phyloP scores from a whole-genome alignment of 1,139 yeast genomes.

The Lodderomyces theae region DNA sequence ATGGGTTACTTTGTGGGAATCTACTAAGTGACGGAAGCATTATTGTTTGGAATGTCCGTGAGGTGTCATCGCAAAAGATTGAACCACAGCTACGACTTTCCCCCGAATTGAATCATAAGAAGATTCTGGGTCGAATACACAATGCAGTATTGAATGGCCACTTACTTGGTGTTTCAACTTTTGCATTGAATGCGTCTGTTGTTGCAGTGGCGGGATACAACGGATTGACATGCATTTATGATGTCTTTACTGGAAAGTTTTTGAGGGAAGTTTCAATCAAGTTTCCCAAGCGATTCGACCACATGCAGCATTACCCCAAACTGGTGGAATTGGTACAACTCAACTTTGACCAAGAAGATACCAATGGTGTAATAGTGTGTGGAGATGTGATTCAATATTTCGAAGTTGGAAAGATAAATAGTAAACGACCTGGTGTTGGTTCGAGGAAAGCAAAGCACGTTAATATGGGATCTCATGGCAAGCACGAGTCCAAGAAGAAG shows the following conservation, averaged over 20 bases:
- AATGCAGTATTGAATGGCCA: slow-evolving; percentile 8
- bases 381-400: slow-evolving; percentile 62
- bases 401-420: slow-evolving; percentile 46
- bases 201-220: slow-evolving; percentile 61
- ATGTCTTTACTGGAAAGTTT: slow-evolving; percentile 58
- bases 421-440: background rate
- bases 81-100: slow-evolving; percentile 20
- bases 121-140: slow-evolving; percentile 17
- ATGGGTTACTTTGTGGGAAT: slow-evolving; percentile 38
- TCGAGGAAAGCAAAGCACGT: slow-evolving; percentile 7
- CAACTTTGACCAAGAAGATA: slow-evolving; percentile 38
- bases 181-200: slow-evolving; percentile 43
- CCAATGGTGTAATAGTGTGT: slow-evolving; percentile 54
- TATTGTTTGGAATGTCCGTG: slow-evolving; percentile 42
- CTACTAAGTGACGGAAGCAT: slow-evolving; percentile 36
- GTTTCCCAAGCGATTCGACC: slow-evolving; percentile 40
- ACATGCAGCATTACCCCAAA: slow-evolving; percentile 23
- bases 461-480: slow-evolving; percentile 11
- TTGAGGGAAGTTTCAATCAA: slow-evolving; percentile 48
- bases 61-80: slow-evolving; percentile 17
- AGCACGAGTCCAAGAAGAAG: slow-evolving; percentile 17
- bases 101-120: slow-evolving; percentile 19
- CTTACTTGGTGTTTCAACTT: slow-evolving; percentile 21
- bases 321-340: slow-evolving; percentile 46
- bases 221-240: slow-evolving; percentile 62